Base-by-base conservation (phyloP, 805 yeast genomes). In the Candida coleopterorum region DNA sequence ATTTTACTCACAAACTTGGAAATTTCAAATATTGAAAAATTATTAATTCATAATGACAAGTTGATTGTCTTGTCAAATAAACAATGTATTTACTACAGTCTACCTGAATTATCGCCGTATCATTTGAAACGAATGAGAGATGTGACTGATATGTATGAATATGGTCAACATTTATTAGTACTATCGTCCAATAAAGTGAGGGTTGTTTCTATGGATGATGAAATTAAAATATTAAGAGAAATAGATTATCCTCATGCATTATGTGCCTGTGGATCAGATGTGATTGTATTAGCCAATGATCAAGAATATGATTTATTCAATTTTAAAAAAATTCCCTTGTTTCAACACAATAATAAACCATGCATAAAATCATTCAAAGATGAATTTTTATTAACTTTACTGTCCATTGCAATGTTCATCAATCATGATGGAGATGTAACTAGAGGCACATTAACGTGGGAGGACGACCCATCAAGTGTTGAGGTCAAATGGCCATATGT, bases 391-490 rank as follows among this genome's bases (percentile, higher is more conserved):
- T 53, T 66, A 23, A 51, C 66, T 2, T 56, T 65, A 14, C 48
- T 53, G 35, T 56, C 70, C 1, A 57, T 66, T 44, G 66, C 66
- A 7, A 64, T 66, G 72, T 63, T 68, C 39, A 54, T 63, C 18
- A 56, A 64, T 37, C 46, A 59, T 0, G 31, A 42, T 11, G 72
- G 72, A 1, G 69, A 66, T 37, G 70, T 60, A 3, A 63, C 68
- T 1, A 44, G 71, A 39, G 71, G 72, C 3, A 68, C 71, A 2
- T 41, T 68, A 14, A 47, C 64, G 8, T 65, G 72, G 69, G 39
- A 53, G 1, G 57, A 49, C 11, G 70, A 71, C 5, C 43, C 49
- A 0, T 49, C 53, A 10, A 66, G 68, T 1, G 37, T 64, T 10
- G 55, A 44, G 1, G 46, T 64, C 3, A 45, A 40, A 20, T 63